Percentiles rank a stretch among this genome's conserved stretches.
phyloP scores from a whole-genome alignment of 108 stramenopile genomes.

The Pseudonitzschia pungens region DNA sequence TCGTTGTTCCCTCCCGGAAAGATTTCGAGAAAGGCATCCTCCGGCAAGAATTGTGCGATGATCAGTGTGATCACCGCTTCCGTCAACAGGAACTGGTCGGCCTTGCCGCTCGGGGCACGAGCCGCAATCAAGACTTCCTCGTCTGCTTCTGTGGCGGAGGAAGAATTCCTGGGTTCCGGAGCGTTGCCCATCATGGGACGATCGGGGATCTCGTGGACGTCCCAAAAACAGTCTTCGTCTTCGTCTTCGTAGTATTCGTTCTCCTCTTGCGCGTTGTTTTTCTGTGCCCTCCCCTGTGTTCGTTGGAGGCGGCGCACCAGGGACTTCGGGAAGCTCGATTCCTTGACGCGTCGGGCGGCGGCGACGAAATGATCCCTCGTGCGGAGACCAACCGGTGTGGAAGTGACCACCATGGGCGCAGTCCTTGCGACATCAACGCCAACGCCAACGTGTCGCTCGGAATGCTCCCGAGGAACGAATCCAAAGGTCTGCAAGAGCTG shows the following conservation, averaged over 20 bases:
- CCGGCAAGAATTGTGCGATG: slow-evolving; percentile 62
- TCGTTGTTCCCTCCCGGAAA: slow-evolving; percentile 12
- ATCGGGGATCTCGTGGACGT: slow-evolving; percentile 15
- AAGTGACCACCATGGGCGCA: background rate
- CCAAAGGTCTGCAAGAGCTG: slow-evolving; percentile 86
- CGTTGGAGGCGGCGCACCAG: background rate
- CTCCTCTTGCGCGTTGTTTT: background rate
- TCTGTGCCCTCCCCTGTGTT: background rate
- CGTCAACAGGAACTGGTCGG: slow-evolving; percentile 25
- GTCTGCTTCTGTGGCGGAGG: background rate
- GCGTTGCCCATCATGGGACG: background rate
- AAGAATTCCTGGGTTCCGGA: background rate
- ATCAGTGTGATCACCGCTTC: slow-evolving; percentile 69
- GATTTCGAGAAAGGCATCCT: slow-evolving; percentile 61
- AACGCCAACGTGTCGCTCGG: background rate
- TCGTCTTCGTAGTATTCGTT: background rate
- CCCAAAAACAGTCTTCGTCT: slow-evolving; percentile 37
- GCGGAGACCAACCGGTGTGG: slow-evolving; percentile 12
- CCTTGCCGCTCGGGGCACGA: slow-evolving; percentile 9
- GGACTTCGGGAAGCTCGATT: slow-evolving; percentile 28
- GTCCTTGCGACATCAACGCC: background rate
- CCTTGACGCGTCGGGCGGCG: slow-evolving; percentile 41
- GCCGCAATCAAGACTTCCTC: slow-evolving; percentile 32
- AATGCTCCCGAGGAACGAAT: slow-evolving; percentile 50
- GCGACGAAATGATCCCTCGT: slow-evolving; percentile 43